Percentiles rank a stretch among this genome's conserved stretches.
These are phyloP conservation scores for Actinomucor elegans DNA, from an alignment of 371 early-diverging fungal species.

Conservation along the genomic window DNA sequence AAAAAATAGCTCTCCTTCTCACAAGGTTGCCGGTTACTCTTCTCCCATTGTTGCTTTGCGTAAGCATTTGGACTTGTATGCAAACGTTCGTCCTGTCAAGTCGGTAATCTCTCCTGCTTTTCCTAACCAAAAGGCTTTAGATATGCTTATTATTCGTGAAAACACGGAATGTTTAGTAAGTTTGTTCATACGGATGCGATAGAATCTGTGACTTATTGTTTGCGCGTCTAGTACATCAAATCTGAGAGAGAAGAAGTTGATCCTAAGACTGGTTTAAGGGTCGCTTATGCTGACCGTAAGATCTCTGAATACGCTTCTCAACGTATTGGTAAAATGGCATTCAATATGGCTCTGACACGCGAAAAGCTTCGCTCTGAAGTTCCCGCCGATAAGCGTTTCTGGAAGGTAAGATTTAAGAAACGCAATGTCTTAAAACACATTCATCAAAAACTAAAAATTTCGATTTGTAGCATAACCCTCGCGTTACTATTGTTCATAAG, in stretches of 20 bases:
- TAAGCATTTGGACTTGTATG: constrained; percentile 91
- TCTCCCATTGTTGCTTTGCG: constrained; percentile 94
- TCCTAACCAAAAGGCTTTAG: constrained; percentile 70
- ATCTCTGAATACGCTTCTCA: constrained; percentile 87
- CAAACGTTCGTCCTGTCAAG: constrained; percentile 90
- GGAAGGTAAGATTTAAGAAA: too few species aligned
- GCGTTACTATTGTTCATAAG: constrained; percentile 95
- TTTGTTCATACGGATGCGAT: neutral
- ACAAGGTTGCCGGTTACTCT: constrained; percentile 95
- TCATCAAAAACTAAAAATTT: neutral
- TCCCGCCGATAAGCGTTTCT: constrained; percentile 57
- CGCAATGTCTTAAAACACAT: too few species aligned
- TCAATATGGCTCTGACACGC: constrained; percentile 83
- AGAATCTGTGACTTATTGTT: neutral
- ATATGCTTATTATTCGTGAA: constrained; percentile 95
- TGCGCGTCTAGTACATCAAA: constrained; percentile 73
- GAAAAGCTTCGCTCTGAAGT: constrained; percentile 65
- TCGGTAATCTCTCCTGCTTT: constrained; percentile 63
- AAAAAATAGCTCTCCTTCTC: constrained; percentile 83
- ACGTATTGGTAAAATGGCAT: constrained; percentile 86
- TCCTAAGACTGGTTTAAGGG: constrained; percentile 61
- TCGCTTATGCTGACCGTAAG: constrained; percentile 86
- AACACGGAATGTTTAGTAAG: constrained; percentile 95
- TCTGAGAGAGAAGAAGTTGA: constrained; percentile 72
- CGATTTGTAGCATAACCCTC: constrained; percentile 66